A percentile compares a stretch with the other conserved stretches of the same genome.
These are phyloP conservation scores for Mariannaea sp. DNA, from an alignment of 2,329 filamentous ascomycete genomes.

Conservation along the genomic window DNA sequence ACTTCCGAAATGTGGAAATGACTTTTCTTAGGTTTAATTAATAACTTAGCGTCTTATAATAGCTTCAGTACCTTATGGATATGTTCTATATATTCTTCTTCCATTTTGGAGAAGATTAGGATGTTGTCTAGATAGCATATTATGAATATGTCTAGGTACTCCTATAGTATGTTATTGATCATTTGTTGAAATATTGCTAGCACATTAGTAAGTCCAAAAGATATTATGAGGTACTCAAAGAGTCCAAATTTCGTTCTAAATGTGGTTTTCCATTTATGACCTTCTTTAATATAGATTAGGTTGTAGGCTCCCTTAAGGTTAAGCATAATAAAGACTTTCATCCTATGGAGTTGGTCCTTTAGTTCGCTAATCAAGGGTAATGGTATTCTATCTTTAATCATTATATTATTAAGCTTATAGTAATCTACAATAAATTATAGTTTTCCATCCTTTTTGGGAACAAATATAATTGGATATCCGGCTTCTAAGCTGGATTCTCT, in stretches of 20 bases:
- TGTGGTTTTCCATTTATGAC: conserved; percentile 42
- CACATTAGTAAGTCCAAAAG: conserved; percentile 35
- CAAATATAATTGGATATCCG: conserved; percentile 41
- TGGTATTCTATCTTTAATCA: conserved; percentile 1
- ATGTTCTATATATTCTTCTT: too few relatives aligned
- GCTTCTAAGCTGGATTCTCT: conserved; percentile 39
- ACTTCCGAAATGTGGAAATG: conserved; percentile 22
- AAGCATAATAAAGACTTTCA: conserved; percentile 20
- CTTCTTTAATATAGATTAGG: conserved; percentile 38
- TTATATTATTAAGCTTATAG: too few relatives aligned
- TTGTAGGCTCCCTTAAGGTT: conserved; percentile 39
- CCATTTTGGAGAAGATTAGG: conserved; percentile 28
- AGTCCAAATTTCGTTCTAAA: conserved; percentile 34
- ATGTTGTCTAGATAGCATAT: conserved; percentile 29
- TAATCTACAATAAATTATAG: too few relatives aligned
- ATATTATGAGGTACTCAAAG: conserved; percentile 43
- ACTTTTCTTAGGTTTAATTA: conserved; percentile 7
- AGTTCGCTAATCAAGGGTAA: conserved; percentile 36
- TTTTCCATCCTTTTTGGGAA: conserved; percentile 24
- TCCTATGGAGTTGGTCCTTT: conserved; percentile 26
- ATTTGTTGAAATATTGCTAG: conserved; percentile 24
- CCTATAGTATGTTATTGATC: conserved; percentile 24
- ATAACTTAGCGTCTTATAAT: neutral
- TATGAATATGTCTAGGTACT: conserved; percentile 22
- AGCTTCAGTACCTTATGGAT: too few relatives aligned